These are phyloP conservation scores for Xerocomellus chrysenteron DNA, from an alignment of 768 basidiomycete species.

Conservation along the genomic window DNA sequence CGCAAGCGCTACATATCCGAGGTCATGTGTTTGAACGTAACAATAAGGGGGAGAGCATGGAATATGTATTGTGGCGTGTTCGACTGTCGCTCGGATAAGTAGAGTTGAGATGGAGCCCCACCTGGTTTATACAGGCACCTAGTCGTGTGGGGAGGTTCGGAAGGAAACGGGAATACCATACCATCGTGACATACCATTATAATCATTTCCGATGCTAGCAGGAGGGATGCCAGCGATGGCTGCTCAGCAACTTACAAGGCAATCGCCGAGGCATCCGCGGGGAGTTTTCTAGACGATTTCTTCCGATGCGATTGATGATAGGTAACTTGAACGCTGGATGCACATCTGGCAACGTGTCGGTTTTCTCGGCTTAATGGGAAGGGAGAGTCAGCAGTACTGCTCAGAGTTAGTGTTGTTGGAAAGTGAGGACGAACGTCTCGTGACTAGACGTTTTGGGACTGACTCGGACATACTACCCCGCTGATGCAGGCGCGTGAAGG, in stretches of 20 bases:
- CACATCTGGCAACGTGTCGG: background rate
- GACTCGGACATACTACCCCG: too few species aligned
- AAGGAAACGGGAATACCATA: background rate
- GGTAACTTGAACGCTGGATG: background rate
- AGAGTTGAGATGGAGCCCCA: background rate
- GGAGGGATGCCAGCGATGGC: background rate
- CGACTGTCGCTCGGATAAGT: background rate
- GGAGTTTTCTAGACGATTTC: background rate
- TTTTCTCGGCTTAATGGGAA: background rate
- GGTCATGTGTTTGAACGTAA: conserved; percentile 4
- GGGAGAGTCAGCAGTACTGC: background rate
- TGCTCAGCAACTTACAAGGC: background rate
- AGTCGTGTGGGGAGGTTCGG: background rate
- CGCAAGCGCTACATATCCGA: conserved; percentile 6
- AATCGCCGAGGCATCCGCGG: background rate
- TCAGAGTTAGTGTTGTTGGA: background rate
- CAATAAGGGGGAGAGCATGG: background rate
- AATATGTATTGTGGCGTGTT: background rate
- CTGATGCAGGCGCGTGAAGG: too few species aligned
- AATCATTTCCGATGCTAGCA: background rate
- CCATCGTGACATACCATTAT: too few species aligned
- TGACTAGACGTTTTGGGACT: too few species aligned
- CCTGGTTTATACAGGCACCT: background rate
- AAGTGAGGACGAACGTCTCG: background rate
- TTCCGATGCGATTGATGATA: background rate